Percentiles rank a stretch among this genome's conserved stretches.
phyloP scores from a whole-genome alignment of 1,139 yeast species.

The Chernovozyma aurita region DNA sequence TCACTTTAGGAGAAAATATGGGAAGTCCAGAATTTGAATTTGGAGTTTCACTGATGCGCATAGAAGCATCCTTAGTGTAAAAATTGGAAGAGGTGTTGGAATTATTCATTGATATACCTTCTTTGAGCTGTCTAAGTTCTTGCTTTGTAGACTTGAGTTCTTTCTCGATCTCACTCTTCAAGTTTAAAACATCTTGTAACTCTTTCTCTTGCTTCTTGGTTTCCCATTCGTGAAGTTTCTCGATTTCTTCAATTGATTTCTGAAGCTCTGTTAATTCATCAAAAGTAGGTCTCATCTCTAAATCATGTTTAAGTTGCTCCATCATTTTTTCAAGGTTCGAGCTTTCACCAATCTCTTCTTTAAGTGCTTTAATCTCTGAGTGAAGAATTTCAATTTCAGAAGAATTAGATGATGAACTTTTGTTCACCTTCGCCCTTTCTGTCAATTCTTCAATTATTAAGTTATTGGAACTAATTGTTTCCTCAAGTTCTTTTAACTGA shows the following conservation, averaged over 20 bases:
- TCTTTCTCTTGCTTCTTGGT: constrained; percentile 26
- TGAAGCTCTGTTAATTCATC: constrained; percentile 29
- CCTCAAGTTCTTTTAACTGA: constrained; percentile 6
- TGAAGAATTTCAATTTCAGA: constrained; percentile 11
- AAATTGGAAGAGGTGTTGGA: constrained; percentile 5
- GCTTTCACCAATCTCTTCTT: constrained; percentile 9
- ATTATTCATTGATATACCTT: constrained; percentile 10
- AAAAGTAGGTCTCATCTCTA: constrained; percentile 28
- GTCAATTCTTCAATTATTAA: constrained; percentile 2
- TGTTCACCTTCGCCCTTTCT: not conserved
- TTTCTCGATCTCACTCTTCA: constrained; percentile 18
- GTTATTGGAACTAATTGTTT: constrained; percentile 6
- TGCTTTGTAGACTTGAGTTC: constrained; percentile 7
- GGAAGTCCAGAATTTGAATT: constrained; percentile 40
- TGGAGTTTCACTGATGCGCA: constrained; percentile 3
- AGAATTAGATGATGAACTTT: not conserved
- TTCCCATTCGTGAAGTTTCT: constrained; percentile 28
- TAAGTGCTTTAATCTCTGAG: constrained; percentile 12
- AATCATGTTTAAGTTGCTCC: constrained; percentile 20
- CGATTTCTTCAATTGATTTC: constrained; percentile 27
- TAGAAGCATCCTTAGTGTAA: constrained; percentile 2
- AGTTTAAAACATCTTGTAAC: constrained; percentile 18
- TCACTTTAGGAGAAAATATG: constrained; percentile 45
- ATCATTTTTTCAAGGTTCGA: constrained; percentile 12
- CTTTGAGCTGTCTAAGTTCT: constrained; percentile 11